phyloP scores from a whole-genome alignment of 805 yeast genomes.

The Kodamaea laetipori region DNA sequence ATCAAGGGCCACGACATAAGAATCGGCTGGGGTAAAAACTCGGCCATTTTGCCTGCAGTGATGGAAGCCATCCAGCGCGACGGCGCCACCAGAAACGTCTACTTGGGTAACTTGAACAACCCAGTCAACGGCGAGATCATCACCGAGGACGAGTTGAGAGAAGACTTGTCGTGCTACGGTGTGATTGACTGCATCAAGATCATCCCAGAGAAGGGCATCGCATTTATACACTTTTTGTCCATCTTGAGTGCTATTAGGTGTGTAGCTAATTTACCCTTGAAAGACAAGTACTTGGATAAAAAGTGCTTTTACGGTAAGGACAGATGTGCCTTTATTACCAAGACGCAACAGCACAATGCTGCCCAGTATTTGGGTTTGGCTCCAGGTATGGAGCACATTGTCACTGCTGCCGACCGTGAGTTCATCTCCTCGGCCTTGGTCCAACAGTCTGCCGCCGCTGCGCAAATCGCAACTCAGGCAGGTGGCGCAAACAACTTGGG shows the following conservation, averaged over 20 bases:
- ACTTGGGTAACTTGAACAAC: conserved; percentile 76
- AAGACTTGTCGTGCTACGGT: conserved; percentile 75
- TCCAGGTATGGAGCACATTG: conserved; percentile 82
- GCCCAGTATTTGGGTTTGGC: conserved; percentile 91
- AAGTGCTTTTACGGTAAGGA: conserved; percentile 92
- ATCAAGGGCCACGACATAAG: conserved; percentile 81
- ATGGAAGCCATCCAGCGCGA: conserved; percentile 75
- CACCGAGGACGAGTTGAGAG: conserved; percentile 64
- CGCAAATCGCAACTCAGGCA: conserved; percentile 93
- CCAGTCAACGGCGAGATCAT: conserved; percentile 47
- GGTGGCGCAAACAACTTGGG: conserved; percentile 93
- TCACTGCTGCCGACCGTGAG: conserved; percentile 68
- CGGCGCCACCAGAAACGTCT: conserved; percentile 93
- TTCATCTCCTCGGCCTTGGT: conserved; percentile 73
- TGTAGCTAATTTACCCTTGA: conserved; percentile 70
- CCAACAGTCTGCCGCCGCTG: conserved; percentile 95
- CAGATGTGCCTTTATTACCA: conserved; percentile 90
- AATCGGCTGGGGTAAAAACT: conserved; percentile 91
- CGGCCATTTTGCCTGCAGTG: conserved; percentile 73
- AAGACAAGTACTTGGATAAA: conserved; percentile 68
- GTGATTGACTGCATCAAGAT: conserved; percentile 82
- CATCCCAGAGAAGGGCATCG: conserved; percentile 77
- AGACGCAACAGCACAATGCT: conserved; percentile 95
- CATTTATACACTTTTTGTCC: conserved; percentile 87
- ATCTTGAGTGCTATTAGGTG: conserved; percentile 85